Evolutionary conservation across 306 rosid genomes (phyloP).

Genomic region (Rosa lucieae): DNA sequence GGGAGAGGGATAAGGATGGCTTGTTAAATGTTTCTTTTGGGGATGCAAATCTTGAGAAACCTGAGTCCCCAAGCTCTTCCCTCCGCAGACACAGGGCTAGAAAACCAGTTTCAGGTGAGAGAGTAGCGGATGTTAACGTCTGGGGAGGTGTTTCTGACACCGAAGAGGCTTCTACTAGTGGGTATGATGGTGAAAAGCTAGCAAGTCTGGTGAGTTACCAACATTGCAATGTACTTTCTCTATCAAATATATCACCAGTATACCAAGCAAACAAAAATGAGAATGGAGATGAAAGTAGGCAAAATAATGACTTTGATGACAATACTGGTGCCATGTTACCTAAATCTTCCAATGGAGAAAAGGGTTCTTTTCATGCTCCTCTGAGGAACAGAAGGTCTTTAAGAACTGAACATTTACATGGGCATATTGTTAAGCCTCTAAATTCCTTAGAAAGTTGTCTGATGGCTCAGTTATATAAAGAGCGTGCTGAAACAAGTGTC

Average conservation of each 20-base stretch:
- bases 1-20: conserved; percentile 26
- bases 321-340: conserved; percentile 22
- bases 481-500: conserved; percentile 48
- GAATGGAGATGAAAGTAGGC: conserved; percentile 33
- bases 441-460: conserved; percentile 79
- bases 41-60: conserved; percentile 42
- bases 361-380: conserved; percentile 37
- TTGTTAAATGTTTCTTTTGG: conserved; percentile 29
- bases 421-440: conserved; percentile 40
- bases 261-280: conserved; percentile 29
- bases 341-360: conserved; percentile 29
- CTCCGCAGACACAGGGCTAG: conserved; percentile 26
- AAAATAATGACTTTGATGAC: conserved; percentile 29
- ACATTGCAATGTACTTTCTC: conserved; percentile 37
- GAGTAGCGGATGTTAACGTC: conserved; percentile 20
- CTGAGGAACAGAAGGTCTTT: conserved; percentile 48
- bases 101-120: conserved; percentile 29
- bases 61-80: conserved; percentile 32
- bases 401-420: conserved; percentile 33
- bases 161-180: conserved; percentile 41
- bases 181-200: conserved; percentile 30
- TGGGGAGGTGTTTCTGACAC: conserved; percentile 30
- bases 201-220: conserved; percentile 20
- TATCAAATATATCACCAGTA: conserved; percentile 38
- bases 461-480: conserved; percentile 69